Percentiles rank a stretch among this genome's conserved stretches.
Evolutionary conservation across 176 grass and related monocot species (phyloP).

Genomic region (Oryza nivara): DNA sequence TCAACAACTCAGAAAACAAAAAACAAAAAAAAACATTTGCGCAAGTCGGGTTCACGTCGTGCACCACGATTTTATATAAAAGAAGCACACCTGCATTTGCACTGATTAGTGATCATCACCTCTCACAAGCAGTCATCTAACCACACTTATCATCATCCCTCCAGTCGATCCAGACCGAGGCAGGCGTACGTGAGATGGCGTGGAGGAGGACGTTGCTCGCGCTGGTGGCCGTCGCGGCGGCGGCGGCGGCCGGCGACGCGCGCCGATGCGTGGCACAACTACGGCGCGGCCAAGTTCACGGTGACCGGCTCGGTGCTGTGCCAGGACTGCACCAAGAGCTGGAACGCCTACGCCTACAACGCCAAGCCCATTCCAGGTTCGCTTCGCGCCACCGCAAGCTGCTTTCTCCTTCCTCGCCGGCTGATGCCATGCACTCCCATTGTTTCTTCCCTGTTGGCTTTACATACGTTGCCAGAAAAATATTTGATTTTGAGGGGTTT

Average conservation of each 20-base stretch:
- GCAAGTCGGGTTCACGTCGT: neutral
- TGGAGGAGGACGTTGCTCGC: slow-evolving; percentile 22
- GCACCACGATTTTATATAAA: neutral
- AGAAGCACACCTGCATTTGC: neutral
- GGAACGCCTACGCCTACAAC: slow-evolving; percentile 67
- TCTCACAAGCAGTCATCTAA: neutral
- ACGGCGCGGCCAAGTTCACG: slow-evolving; percentile 49
- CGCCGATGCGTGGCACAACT: slow-evolving; percentile 1
- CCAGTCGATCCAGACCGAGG: too few species aligned
- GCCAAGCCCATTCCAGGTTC: slow-evolving; percentile 58
- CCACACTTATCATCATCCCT: too few species aligned
- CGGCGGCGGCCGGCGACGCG: slow-evolving; percentile 3
- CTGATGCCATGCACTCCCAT: too few species aligned
- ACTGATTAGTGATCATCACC: neutral
- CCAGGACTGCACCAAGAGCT: slow-evolving; percentile 90
- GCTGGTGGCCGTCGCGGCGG: slow-evolving; percentile 24
- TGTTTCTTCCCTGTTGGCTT: too few species aligned
- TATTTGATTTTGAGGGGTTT: too few species aligned
- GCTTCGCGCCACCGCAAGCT: neutral
- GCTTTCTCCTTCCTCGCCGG: neutral
- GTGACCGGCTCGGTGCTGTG: slow-evolving; percentile 67
- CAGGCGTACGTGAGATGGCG: slow-evolving; percentile 16
- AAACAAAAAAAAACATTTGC: too few species aligned
- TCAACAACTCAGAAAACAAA: too few species aligned
- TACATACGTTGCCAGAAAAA: too few species aligned